phyloP scores from a whole-genome alignment of 495 filamentous ascomycete genomes.

The Astrocystis sublimbata region DNA sequence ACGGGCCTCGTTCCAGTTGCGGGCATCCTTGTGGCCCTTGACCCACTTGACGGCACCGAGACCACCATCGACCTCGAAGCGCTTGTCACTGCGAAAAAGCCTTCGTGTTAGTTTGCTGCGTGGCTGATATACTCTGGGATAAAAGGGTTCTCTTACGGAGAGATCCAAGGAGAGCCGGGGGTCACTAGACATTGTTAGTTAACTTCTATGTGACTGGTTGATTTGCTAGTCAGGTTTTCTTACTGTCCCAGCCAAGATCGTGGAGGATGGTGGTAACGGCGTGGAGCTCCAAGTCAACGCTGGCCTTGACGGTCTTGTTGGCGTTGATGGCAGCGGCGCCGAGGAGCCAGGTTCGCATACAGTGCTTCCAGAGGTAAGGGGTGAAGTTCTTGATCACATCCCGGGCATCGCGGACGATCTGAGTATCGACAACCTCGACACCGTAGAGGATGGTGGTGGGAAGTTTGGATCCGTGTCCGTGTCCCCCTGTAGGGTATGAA shows the following conservation, averaged over 20 bases:
- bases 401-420: slow-evolving; percentile 33
- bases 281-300: slow-evolving; percentile 36
- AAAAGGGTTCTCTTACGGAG: not conserved
- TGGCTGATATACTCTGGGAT: too few species aligned
- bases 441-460: slow-evolving; percentile 23
- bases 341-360: slow-evolving; percentile 48
- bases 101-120: not conserved
- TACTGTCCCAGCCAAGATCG: slow-evolving; percentile 32
- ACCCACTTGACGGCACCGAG: slow-evolving; percentile 79
- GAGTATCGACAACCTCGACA: slow-evolving; percentile 30
- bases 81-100: slow-evolving; percentile 29
- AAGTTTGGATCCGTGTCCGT: too few species aligned
- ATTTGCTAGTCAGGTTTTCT: slow-evolving; percentile 24
- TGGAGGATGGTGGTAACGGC: slow-evolving; percentile 36
- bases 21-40: slow-evolving; percentile 28
- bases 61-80: slow-evolving; percentile 63
- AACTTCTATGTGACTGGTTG: slow-evolving; percentile 6
- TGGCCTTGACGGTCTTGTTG: slow-evolving; percentile 30
- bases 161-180: slow-evolving; percentile 12
- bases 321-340: slow-evolving; percentile 40
- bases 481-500: not conserved
- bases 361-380: slow-evolving; percentile 46
- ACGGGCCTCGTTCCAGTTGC: slow-evolving; percentile 20
- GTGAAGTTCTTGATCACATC: slow-evolving; percentile 37
- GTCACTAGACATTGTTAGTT: slow-evolving; percentile 1